Evolutionary conservation across 345 rosid genomes (phyloP).

Genomic region (Carallia brachiata): DNA sequence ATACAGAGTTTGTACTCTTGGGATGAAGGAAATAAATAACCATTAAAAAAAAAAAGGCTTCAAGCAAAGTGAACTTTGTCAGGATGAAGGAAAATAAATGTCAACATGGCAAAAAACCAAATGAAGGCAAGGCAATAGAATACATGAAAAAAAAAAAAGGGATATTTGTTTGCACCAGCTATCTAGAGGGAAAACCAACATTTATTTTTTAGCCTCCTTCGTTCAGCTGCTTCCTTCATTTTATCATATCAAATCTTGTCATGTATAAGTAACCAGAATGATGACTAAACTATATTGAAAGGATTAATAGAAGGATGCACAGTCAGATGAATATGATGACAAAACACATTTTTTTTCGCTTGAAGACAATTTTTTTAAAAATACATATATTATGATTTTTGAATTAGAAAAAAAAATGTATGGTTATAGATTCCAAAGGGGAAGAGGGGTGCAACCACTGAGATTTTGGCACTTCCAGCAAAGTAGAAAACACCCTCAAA

Average conservation of each 20-base stretch:
- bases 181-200: slow-evolving; percentile 77
- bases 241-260: slow-evolving; percentile 82
- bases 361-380: too few relatives aligned
- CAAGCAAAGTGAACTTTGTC: slow-evolving; percentile 10
- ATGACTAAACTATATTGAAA: slow-evolving; percentile 1
- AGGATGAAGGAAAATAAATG: background rate
- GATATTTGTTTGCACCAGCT: slow-evolving; percentile 44
- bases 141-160: slow-evolving; percentile 11
- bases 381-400: too few relatives aligned
- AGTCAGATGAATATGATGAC: background rate
- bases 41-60: slow-evolving; percentile 6
- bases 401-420: too few relatives aligned
- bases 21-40: too few relatives aligned
- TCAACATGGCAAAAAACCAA: background rate
- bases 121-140: background rate
- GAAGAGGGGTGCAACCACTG: too few relatives aligned
- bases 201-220: slow-evolving; percentile 56
- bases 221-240: slow-evolving; percentile 87
- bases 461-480: slow-evolving; percentile 69
- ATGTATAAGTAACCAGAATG: slow-evolving; percentile 84
- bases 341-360: too few relatives aligned
- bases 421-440: too few relatives aligned
- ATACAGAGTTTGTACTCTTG: too few relatives aligned
- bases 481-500: slow-evolving; percentile 69
- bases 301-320: background rate